Evolutionary conservation across 169 alveolate genomes (phyloP).

Genomic region (Plasmodium cynomolgi): DNA sequence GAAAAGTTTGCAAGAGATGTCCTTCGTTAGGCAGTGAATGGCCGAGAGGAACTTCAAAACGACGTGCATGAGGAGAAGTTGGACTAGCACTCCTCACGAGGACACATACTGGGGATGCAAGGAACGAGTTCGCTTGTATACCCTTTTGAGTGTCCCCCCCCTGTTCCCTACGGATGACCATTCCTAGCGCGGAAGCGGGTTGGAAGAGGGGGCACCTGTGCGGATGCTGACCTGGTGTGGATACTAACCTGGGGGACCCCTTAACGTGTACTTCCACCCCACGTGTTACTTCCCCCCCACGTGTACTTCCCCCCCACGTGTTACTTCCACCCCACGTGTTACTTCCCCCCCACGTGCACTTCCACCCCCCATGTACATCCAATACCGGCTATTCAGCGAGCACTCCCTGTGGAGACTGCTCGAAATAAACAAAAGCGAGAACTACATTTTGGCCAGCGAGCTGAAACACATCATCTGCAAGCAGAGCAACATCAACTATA

Average conservation of each 20-base stretch:
- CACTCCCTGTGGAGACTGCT: slow-evolving; percentile 52
- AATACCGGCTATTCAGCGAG: slow-evolving; percentile 59
- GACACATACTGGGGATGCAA: background rate
- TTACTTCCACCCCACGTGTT: background rate
- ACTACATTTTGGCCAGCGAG: slow-evolving; percentile 52
- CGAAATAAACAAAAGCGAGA: slow-evolving; percentile 43
- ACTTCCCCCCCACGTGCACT: background rate
- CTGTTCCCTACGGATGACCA: background rate
- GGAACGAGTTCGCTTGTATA: background rate
- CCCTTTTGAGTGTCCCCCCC: background rate
- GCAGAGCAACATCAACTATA: slow-evolving; percentile 64
- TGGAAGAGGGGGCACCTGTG: background rate
- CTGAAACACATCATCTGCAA: slow-evolving; percentile 49
- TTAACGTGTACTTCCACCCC: background rate
- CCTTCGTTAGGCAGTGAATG: background rate
- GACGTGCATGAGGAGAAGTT: background rate
- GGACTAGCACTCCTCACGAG: background rate
- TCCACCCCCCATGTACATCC: slow-evolving; percentile 25
- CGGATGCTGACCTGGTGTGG: background rate
- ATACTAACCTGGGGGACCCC: background rate
- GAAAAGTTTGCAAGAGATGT: background rate
- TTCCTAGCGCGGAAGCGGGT: background rate
- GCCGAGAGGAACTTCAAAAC: background rate
- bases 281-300: background rate
- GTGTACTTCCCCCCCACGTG: background rate